Conservation (phyloP, 2,329 filamentous ascomycete genomes). For the Phaeosphaeriaceae sp. region DNA sequence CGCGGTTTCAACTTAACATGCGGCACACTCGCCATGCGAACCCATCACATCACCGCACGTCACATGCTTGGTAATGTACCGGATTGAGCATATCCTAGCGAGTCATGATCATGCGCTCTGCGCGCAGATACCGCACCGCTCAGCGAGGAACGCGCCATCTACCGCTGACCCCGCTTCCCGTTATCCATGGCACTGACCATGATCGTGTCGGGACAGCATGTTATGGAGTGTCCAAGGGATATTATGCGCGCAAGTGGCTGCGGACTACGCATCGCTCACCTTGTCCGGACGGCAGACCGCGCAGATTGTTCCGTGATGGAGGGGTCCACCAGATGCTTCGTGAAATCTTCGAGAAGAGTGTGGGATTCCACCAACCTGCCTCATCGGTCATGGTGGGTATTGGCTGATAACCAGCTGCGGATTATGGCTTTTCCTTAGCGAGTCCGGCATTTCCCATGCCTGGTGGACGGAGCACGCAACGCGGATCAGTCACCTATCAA, state of each 20-base stretch:
- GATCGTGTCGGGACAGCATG: background rate
- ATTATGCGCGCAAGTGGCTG: constrained; percentile 3
- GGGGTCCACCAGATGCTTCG: constrained; percentile 9
- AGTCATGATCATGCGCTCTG: constrained; percentile 11
- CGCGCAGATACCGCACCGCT: background rate
- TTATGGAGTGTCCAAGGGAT: background rate
- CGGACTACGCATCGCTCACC: background rate
- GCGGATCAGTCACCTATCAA: background rate
- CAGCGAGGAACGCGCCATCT: background rate
- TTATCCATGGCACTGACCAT: background rate
- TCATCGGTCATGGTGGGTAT: constrained; percentile 1
- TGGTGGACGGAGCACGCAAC: background rate
- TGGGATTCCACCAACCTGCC: constrained; percentile 1
- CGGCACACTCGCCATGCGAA: background rate
- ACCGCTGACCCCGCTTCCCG: constrained; percentile 4
- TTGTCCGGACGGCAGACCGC: constrained; percentile 6
- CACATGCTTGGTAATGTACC: constrained; percentile 5
- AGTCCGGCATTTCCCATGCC: background rate
- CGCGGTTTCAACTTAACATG: constrained; percentile 2
- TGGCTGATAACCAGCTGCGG: background rate
- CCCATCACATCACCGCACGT: constrained; percentile 6
- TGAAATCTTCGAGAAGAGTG: constrained; percentile 4
- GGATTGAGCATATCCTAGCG: background rate
- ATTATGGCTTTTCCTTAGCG: background rate
- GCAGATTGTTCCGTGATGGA: constrained; percentile 7